Evolutionary conservation across 1,284 basidiomycete species (phyloP).

Genomic region (Naganishia albida): DNA sequence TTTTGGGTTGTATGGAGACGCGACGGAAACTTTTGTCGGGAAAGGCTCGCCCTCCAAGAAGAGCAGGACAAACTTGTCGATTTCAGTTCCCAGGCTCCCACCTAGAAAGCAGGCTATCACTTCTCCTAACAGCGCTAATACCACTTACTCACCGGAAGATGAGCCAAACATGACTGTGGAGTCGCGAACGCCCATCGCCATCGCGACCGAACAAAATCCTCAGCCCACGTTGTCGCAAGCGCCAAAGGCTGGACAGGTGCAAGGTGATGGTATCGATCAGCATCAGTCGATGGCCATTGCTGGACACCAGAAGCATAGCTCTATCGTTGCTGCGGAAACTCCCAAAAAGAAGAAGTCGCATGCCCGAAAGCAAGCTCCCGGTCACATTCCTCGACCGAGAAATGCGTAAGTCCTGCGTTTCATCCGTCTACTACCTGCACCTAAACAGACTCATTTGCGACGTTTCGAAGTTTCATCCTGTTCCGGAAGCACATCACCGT

Average conservation of each 20-base stretch:
- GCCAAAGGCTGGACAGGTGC: too few relatives aligned
- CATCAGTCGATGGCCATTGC: neutral
- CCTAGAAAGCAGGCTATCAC: constrained; percentile 4
- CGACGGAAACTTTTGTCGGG: neutral
- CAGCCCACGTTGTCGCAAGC: neutral
- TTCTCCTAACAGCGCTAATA: constrained; percentile 3
- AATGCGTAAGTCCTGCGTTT: constrained; percentile 30
- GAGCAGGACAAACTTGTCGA: constrained; percentile 6
- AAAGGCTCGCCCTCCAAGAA: neutral
- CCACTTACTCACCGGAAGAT: neutral
- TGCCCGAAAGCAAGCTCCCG: constrained; percentile 33
- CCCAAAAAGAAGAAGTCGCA: constrained; percentile 31
- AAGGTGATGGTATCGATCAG: neutral
- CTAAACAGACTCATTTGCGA: neutral
- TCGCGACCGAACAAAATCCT: too few relatives aligned
- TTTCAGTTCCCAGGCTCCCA: constrained; percentile 7
- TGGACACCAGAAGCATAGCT: too few relatives aligned
- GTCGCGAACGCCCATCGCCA: neutral
- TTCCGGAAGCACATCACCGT: constrained; percentile 52
- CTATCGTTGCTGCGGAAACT: neutral
- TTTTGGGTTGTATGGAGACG: neutral
- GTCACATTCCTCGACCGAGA: constrained; percentile 33
- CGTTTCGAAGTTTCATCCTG: constrained; percentile 42
- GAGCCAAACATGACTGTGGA: constrained; percentile 15
- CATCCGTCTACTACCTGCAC: neutral